These are phyloP conservation scores for Lagenaria siceraria DNA, from an alignment of 306 rosid genomes.

Conservation along the genomic window DNA sequence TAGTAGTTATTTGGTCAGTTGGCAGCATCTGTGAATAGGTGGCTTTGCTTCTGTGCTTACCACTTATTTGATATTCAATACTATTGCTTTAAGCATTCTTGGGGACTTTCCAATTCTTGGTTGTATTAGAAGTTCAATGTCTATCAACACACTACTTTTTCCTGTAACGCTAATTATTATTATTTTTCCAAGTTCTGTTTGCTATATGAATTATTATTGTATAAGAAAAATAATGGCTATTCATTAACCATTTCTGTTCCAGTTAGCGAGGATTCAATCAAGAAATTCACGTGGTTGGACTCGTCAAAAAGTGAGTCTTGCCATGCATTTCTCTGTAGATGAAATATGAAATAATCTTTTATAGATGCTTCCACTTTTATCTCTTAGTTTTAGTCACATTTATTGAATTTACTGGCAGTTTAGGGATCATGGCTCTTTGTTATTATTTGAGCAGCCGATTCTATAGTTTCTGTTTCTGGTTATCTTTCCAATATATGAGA, in stretches of 20 bases:
- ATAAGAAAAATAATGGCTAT: background rate
- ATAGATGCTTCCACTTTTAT: background rate
- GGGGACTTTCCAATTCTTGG: background rate
- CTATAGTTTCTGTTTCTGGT: background rate
- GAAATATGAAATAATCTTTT: background rate
- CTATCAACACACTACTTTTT: background rate
- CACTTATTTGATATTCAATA: background rate
- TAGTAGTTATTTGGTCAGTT: background rate
- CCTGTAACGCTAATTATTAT: background rate
- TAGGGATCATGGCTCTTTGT: background rate
- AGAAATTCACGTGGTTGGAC: slow-evolving; percentile 71
- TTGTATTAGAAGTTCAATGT: background rate
- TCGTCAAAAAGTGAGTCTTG: slow-evolving; percentile 78
- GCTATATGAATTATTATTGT: background rate
- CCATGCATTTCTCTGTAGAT: background rate
- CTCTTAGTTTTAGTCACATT: background rate
- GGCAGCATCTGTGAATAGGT: background rate
- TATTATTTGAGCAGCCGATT: background rate
- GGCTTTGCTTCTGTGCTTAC: background rate
- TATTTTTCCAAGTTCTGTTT: background rate
- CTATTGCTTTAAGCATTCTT: background rate
- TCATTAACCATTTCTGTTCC: slow-evolving; percentile 16
- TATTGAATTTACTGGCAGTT: background rate
- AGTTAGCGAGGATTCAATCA: slow-evolving; percentile 62
- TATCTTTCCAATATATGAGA: background rate